Percentiles rank a stretch among this genome's conserved stretches.
These are phyloP conservation scores for Butyriboletus loyo DNA, from an alignment of 768 basidiomycete genomes.

Conservation along the genomic window DNA sequence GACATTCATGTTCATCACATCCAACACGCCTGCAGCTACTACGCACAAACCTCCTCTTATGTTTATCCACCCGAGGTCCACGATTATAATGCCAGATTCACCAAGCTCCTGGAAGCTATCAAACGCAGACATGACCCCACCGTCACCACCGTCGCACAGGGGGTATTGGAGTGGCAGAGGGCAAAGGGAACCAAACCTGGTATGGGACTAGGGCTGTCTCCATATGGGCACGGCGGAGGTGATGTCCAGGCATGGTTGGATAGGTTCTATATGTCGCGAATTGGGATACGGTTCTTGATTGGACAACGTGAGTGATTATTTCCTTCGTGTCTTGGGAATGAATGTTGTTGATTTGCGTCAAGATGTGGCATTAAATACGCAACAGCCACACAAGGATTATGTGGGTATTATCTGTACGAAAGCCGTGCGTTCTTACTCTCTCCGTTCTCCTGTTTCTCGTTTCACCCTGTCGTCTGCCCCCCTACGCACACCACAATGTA, in stretches of 20 bases:
- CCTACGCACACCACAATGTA: neutral
- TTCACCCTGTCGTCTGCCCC: neutral
- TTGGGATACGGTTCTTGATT: conserved; percentile 94
- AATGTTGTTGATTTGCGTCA: conserved; percentile 2
- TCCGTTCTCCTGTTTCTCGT: neutral
- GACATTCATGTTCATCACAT: conserved; percentile 1
- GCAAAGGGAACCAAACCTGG: conserved; percentile 32
- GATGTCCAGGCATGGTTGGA: conserved; percentile 97
- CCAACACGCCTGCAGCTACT: conserved; percentile 56
- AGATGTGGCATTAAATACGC: conserved; percentile 94
- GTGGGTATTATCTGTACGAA: conserved; percentile 97
- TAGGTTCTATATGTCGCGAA: conserved; percentile 94
- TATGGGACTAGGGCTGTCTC: conserved; percentile 26
- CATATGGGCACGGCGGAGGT: conserved; percentile 63
- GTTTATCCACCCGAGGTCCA: conserved; percentile 90
- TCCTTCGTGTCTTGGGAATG: neutral
- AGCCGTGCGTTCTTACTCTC: conserved; percentile 51
- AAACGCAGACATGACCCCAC: conserved; percentile 96
- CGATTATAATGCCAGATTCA: conserved; percentile 92
- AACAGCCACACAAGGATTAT: conserved; percentile 85
- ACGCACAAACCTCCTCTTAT: conserved; percentile 67
- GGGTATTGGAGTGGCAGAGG: conserved; percentile 94
- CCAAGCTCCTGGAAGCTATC: conserved; percentile 80
- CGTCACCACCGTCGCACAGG: conserved; percentile 94
- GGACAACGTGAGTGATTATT: conserved; percentile 73